These are phyloP conservation scores for Vararia minispora DNA, from an alignment of 768 basidiomycete genomes.

Conservation along the genomic window DNA sequence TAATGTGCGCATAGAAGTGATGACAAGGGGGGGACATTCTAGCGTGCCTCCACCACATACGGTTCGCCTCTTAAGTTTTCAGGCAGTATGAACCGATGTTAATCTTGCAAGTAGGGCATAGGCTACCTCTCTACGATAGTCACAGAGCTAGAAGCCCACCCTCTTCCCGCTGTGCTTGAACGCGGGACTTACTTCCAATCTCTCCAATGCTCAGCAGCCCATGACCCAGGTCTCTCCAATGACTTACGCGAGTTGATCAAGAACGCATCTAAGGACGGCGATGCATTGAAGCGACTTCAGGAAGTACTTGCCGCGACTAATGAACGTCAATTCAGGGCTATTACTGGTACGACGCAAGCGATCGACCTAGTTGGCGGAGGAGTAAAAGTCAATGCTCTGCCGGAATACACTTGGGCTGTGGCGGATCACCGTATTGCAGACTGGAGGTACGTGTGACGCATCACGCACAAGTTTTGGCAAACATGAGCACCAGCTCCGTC, in stretches of 20 bases:
- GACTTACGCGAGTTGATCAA: conserved; percentile 16
- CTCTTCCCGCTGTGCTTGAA: conserved; percentile 20
- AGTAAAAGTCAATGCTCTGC: conserved; percentile 52
- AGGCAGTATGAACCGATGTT: too few relatives aligned
- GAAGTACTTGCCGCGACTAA: neutral
- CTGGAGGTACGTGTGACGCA: conserved; percentile 31
- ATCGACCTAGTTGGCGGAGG: conserved; percentile 43
- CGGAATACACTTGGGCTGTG: conserved; percentile 58
- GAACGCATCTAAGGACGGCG: neutral
- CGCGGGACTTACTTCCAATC: too few relatives aligned
- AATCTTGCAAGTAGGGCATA: conserved; percentile 18
- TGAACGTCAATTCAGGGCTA: conserved; percentile 23
- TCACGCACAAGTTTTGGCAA: neutral
- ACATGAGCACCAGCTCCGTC: neutral
- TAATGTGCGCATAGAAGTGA: conserved; percentile 19
- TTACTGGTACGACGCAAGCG: conserved; percentile 67
- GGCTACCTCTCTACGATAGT: conserved; percentile 26
- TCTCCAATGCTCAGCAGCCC: conserved; percentile 30
- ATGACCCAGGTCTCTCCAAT: conserved; percentile 26
- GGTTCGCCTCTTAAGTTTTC: conserved; percentile 12
- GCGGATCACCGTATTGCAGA: conserved; percentile 66
- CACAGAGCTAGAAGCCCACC: conserved; percentile 24
- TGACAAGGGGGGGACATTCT: conserved; percentile 29
- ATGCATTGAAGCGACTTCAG: neutral
- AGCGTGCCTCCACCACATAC: conserved; percentile 31